These are phyloP conservation scores for cucumber (Cucumis sativus) DNA, from an alignment of 306 rosid genomes.

Conservation along the genomic window Cucumber_9930_V3 NC_026659.2:30654001-30654500, in stretches of 20 bases:
- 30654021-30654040: neutral
- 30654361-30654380: no score
- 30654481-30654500: no score
- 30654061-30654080: neutral
- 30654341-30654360: no score
- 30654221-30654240: neutral
- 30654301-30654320: neutral
- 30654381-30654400: no score
- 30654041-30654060: neutral
- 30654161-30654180: neutral
- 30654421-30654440: no score
- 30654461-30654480: no score
- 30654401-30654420: no score
- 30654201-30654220: neutral
- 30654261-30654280: neutral
- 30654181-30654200: neutral
- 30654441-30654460: no score
- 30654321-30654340: no score
- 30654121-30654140: neutral
- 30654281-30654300: neutral
- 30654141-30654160: neutral
- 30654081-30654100: neutral
- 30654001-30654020: neutral
- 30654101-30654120: neutral
- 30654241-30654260: neutral